Base-by-base conservation (phyloP, 108 stramenopile genomes). In the Mayamaea pseudoterrestris region DNA sequence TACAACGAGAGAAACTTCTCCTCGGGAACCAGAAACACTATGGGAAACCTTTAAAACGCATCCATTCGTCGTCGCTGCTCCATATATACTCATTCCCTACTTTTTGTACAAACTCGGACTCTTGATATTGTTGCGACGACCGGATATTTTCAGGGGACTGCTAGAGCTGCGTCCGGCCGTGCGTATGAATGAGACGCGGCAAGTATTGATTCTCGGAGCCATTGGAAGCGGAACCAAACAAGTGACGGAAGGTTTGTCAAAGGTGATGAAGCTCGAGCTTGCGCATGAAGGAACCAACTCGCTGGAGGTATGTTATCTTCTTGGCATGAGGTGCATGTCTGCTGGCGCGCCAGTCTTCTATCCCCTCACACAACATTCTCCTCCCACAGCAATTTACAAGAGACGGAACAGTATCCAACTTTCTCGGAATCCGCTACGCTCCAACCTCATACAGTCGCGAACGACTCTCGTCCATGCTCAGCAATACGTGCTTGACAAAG, bases 181-280 rank as follows among this genome's bases (percentile, higher is more conserved):
- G 2, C n/a, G 16, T 9, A 14, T 51, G 3, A 37, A 47, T 9
- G 73, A 76, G 13, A 25, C 46, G 3, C 60, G 82, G 16, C 82
- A 79, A 44, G 43, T 83, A 1, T 60, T 83, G 22, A 74, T 83
- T 34, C 42, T 83, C 0, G 75, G 77, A 23, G 49, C 61, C 25
- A 74, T 75, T 44, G 50, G 46, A 14, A 53, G 47, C 14, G 64
- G 55, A 7, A 65, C 58, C 1, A 52, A 44, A 14, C 58, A 61
- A 14, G 32, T 55, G 2, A 42, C 57, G 24, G 13, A 43, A 20
- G 43, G 63, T 30, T 26, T 67, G 7, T 41, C 50, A 3, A 37
- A 35, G 12, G 17, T 12, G 4, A 30, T 50, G 5, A 16, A 14
- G 7, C 34, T 73, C 42, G 71, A 73, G 60, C 41, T 73, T 35